Conservation (phyloP, 75 land plant species). For the Pinus albicaulis region DNA sequence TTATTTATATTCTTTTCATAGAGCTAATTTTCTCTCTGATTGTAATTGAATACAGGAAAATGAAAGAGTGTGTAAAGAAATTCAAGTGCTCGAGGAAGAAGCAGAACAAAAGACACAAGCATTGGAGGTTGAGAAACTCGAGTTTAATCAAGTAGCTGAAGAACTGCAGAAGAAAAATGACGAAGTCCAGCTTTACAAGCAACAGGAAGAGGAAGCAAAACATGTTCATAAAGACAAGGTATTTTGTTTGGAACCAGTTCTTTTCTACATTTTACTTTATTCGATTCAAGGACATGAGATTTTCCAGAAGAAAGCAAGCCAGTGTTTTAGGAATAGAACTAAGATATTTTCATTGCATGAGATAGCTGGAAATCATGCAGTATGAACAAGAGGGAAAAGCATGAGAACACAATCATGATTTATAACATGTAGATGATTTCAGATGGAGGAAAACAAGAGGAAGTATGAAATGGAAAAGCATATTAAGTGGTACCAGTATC, state of each 20-base stretch:
- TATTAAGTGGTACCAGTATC: background rate
- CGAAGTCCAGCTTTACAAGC: slow-evolving; percentile 2
- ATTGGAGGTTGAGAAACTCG: background rate
- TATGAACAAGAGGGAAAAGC: background rate
- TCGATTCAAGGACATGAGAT: background rate
- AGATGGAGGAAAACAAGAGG: slow-evolving; percentile 7
- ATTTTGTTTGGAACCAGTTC: background rate
- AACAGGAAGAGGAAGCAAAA: slow-evolving; percentile 9
- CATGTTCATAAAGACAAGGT: background rate
- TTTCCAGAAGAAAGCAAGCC: background rate
- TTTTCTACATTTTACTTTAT: background rate
- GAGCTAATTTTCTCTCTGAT: background rate
- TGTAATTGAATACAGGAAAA: background rate
- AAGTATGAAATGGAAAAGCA: background rate
- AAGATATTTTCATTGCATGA: background rate
- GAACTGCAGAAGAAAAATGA: slow-evolving; percentile 6
- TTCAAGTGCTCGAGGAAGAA: slow-evolving; percentile 4
- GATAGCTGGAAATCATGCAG: too few species aligned
- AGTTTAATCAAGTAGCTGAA: background rate
- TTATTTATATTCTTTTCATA: background rate
- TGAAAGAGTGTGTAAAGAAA: background rate
- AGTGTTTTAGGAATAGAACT: background rate
- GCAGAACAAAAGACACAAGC: slow-evolving; percentile 1
- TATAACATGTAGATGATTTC: background rate
- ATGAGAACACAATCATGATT: background rate